Evolutionary conservation across 306 rosid species (phyloP).

Genomic region (Quercus gilva): DNA sequence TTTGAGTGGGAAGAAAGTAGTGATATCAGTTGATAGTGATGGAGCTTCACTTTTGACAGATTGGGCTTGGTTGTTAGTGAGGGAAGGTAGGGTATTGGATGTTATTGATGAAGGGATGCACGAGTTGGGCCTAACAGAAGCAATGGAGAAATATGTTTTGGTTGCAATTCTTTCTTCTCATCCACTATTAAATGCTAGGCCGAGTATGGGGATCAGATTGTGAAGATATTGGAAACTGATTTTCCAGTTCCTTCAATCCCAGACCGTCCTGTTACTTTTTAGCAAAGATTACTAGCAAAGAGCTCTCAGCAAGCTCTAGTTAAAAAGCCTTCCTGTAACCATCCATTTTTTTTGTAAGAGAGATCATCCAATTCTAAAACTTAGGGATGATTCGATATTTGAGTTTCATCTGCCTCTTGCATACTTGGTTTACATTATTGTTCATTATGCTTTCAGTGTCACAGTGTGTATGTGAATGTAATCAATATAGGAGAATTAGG

Average conservation of each 20-base stretch:
- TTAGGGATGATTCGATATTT: background rate
- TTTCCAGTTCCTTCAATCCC: background rate
- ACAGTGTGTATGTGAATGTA: too few species aligned
- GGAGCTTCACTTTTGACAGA: conserved; percentile 3
- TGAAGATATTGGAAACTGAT: conserved; percentile 1
- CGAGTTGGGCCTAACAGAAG: background rate
- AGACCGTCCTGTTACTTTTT: background rate
- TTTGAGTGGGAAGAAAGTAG: conserved; percentile 12
- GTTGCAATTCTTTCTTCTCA: conserved; percentile 9
- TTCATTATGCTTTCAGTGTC: too few species aligned
- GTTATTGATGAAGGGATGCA: background rate
- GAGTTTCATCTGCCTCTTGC: background rate
- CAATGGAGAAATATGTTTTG: conserved; percentile 6
- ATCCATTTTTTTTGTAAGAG: background rate
- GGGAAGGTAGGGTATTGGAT: background rate
- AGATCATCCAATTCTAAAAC: conserved; percentile 4
- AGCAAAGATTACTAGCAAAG: background rate
- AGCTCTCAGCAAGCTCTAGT: background rate
- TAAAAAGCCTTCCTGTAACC: background rate
- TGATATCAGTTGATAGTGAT: background rate
- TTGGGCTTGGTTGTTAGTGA: conserved; percentile 14
- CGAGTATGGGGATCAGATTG: background rate
- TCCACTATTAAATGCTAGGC: background rate
- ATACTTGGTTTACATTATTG: background rate
- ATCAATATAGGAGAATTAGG: too few species aligned